A percentile compares a stretch with the other conserved stretches of the same genome.
Conservation (phyloP, 768 basidiomycete genomes). For the Tulasnella sp. region DNA sequence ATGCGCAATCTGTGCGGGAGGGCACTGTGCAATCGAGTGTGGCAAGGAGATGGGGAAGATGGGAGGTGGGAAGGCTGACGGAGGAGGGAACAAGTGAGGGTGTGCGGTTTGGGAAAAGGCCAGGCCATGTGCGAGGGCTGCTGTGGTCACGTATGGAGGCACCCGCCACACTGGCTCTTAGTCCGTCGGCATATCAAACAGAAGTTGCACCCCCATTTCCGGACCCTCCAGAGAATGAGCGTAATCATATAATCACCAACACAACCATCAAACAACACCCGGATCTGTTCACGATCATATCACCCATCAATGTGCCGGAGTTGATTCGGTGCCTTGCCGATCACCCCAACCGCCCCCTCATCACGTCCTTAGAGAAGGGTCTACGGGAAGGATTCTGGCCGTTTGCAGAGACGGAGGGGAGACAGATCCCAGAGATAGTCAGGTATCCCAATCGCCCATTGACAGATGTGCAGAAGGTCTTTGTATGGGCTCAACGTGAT, state of each 20-base stretch:
- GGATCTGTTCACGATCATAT: conserved; percentile 31
- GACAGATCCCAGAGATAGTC: conserved; percentile 21
- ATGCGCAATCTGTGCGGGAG: too few species aligned
- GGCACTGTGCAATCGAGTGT: too few species aligned
- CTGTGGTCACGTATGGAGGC: too few species aligned
- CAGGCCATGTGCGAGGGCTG: too few species aligned
- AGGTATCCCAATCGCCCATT: conserved; percentile 20
- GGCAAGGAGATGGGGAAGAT: too few species aligned
- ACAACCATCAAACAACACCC: conserved; percentile 26
- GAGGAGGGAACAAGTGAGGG: too few species aligned
- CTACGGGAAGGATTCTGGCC: conserved; percentile 40
- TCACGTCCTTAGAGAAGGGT: conserved; percentile 26
- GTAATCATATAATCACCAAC: conserved; percentile 16
- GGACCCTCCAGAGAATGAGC: neutral
- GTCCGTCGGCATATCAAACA: conserved; percentile 1
- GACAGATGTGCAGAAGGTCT: conserved; percentile 19
- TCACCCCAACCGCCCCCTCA: conserved; percentile 34
- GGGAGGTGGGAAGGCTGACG: too few species aligned
- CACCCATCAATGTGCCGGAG: conserved; percentile 30
- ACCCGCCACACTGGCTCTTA: too few species aligned
- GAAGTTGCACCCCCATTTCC: conserved; percentile 4
- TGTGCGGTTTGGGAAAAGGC: too few species aligned
- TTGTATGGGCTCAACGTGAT: conserved; percentile 24
- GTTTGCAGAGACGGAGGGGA: conserved; percentile 25
- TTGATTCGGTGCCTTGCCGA: conserved; percentile 24